These are phyloP conservation scores for Centrapalus pauciflorus DNA, from an alignment of 129 eudicot species.

Conservation along the genomic window DNA sequence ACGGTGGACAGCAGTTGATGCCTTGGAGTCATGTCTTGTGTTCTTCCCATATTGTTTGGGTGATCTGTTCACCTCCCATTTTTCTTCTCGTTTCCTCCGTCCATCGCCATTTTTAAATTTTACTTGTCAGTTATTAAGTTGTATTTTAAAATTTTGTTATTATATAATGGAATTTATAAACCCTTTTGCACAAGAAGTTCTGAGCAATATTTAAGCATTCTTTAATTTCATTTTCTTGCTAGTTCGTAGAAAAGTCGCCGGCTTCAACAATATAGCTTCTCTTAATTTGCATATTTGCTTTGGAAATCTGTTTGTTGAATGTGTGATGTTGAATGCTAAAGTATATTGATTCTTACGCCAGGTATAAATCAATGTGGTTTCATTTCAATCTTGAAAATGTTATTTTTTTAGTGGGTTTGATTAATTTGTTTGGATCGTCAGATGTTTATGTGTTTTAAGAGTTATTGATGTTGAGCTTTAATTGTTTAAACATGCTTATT, in stretches of 20 bases:
- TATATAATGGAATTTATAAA: too few species aligned
- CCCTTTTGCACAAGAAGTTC: not conserved
- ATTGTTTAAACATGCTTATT: not conserved
- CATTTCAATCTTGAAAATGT: not conserved
- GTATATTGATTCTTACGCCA: not conserved
- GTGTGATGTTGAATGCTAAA: not conserved
- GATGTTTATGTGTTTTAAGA: not conserved
- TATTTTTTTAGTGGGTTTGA: constrained; percentile 2
- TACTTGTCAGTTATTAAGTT: not conserved
- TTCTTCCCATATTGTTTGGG: not conserved
- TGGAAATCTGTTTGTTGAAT: not conserved
- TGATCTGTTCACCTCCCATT: not conserved
- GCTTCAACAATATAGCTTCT: not conserved
- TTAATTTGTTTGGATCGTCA: not conserved
- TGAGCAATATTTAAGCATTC: not conserved
- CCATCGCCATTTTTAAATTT: not conserved
- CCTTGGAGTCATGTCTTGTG: too few species aligned
- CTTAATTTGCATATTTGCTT: not conserved
- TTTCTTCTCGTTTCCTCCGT: constrained; percentile 7
- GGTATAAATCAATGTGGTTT: not conserved
- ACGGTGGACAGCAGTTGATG: not conserved
- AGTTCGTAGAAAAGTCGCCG: constrained; percentile 3
- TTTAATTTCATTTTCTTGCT: not conserved
- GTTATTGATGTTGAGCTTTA: not conserved
- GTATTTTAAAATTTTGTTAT: too few species aligned